phyloP scores from a whole-genome alignment of 495 filamentous ascomycete genomes.

The Hypoxylon lenormandii region DNA sequence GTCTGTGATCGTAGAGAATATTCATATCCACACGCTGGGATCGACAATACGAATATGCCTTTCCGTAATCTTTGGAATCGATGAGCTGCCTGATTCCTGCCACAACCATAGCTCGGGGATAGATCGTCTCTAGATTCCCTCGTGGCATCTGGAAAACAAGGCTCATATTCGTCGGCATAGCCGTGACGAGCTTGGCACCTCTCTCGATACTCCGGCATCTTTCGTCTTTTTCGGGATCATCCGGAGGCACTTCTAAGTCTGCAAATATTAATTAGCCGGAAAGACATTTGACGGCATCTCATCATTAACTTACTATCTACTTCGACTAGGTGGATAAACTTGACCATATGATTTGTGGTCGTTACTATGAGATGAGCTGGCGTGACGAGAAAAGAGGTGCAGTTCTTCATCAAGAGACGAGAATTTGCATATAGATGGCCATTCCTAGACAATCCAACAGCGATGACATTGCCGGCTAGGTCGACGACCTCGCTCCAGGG shows the following conservation, averaged over 20 bases:
- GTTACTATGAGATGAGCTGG: conserved; percentile 88
- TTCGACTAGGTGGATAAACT: conserved; percentile 85
- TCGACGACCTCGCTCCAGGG: conserved; percentile 66
- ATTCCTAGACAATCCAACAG: conserved; percentile 74
- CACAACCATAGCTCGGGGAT: conserved; percentile 88
- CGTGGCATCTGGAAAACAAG: conserved; percentile 91
- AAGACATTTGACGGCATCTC: neutral
- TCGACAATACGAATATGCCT: conserved; percentile 86
- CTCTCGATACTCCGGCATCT: conserved; percentile 92
- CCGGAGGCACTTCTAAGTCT: conserved; percentile 83
- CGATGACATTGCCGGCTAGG: conserved; percentile 56
- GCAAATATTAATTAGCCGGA: conserved; percentile 33
- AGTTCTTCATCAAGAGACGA: conserved; percentile 78
- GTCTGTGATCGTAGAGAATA: conserved; percentile 92
- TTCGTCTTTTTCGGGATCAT: conserved; percentile 92
- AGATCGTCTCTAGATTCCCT: conserved; percentile 95
- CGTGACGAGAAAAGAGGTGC: conserved; percentile 89
- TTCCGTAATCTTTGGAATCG: conserved; percentile 79
- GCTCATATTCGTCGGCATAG: conserved; percentile 85
- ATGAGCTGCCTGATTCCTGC: conserved; percentile 86
- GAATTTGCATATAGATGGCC: conserved; percentile 84
- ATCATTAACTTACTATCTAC: conserved; percentile 69
- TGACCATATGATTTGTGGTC: conserved; percentile 88
- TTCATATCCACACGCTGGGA: conserved; percentile 97
- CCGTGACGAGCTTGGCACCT: conserved; percentile 85